These are phyloP conservation scores for Trametes meyenii DNA, from an alignment of 768 basidiomycete genomes.

Conservation along the genomic window DNA sequence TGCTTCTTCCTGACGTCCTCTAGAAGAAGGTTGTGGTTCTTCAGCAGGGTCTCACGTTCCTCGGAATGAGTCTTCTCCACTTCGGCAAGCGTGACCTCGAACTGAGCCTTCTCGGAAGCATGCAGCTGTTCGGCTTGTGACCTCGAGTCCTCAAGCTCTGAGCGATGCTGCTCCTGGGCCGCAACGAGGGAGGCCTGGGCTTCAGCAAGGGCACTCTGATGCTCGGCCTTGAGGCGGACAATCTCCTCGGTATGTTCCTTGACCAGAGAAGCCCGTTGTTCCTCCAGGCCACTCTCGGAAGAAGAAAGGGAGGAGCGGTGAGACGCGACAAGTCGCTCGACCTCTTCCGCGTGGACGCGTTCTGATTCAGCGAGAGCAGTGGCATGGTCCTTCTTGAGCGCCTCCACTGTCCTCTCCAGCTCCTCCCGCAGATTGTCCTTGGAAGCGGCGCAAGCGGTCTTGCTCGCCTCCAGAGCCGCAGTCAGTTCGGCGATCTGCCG, in stretches of 20 bases:
- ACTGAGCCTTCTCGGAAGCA: slow-evolving; percentile 49
- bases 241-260: slow-evolving; percentile 46
- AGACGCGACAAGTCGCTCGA: slow-evolving; percentile 48
- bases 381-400: slow-evolving; percentile 47
- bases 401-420: slow-evolving; percentile 49
- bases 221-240: slow-evolving; percentile 42
- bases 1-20: slow-evolving; percentile 24
- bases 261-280: slow-evolving; percentile 39
- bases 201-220: slow-evolving; percentile 42
- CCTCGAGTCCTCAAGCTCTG: slow-evolving; percentile 39
- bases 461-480: slow-evolving; percentile 45
- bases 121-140: slow-evolving; percentile 39
- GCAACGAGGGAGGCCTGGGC: slow-evolving; percentile 33
- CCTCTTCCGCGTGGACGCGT: slow-evolving; percentile 57
- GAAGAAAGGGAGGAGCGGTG: slow-evolving; percentile 47
- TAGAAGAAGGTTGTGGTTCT: slow-evolving; percentile 37
- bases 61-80: slow-evolving; percentile 51
- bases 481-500: slow-evolving; percentile 54
- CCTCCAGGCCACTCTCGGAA: slow-evolving; percentile 35
- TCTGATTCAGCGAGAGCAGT: slow-evolving; percentile 55
- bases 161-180: slow-evolving; percentile 34
- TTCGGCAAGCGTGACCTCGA: slow-evolving; percentile 44
- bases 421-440: slow-evolving; percentile 46
- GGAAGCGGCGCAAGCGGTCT: slow-evolving; percentile 45
- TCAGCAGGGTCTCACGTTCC: slow-evolving; percentile 46